Evolutionary conservation across 2,329 filamentous ascomycete species (phyloP), one percentile per base, ranked within the genome.

Genomic region (Xenosphaeropsis pyriputrescens): DNA sequence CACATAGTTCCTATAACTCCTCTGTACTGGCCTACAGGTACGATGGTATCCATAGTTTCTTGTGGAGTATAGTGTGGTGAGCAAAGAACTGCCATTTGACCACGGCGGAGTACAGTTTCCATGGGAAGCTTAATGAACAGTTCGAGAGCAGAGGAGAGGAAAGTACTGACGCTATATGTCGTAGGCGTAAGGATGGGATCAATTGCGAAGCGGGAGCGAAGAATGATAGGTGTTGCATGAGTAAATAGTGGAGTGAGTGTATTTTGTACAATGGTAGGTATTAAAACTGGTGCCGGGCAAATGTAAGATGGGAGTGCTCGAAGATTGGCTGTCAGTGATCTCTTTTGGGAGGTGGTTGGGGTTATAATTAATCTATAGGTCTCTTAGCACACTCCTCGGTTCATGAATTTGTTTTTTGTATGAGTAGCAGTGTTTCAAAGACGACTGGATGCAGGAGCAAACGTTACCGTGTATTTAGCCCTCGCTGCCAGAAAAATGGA

Each of bases 1-100:
- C 85, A 89, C 72, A 95, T 88, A 2, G 89, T 95, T 3, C 85
- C 84, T n/a, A 91, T 57, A 1, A 94, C 68, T n/a, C 91, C 91
- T 26, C 74, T 68, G 56, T 94, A 98, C 4, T 73, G 73, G 2
- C 86, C 88, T 0, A 84, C 68, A 2, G 82, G 76, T 1, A 96
- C 76, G 39, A 95, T 78, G 0, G 85, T 86, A 39, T 85, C 76
- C 34, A 83, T 53, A 48, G 37, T 58, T 35, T 30, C 29, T 17
- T 54, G 57, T 9, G 57, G 55, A 2, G 69, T 46, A 39, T 74
- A 70, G 9, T 60, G 50, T 1, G 68, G 67, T 12, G 67, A 67
- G 13, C 68, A 68, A 34, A 85, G 67, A 1, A 85, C 75, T 2
- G 78, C 68, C 41, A 91, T 79, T 58, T 98, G 91, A 5, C 85